Evolutionary conservation across 2,329 filamentous ascomycete species (phyloP), one percentile per base, ranked within the genome.

Genomic region (Fusarium paranaense): DNA sequence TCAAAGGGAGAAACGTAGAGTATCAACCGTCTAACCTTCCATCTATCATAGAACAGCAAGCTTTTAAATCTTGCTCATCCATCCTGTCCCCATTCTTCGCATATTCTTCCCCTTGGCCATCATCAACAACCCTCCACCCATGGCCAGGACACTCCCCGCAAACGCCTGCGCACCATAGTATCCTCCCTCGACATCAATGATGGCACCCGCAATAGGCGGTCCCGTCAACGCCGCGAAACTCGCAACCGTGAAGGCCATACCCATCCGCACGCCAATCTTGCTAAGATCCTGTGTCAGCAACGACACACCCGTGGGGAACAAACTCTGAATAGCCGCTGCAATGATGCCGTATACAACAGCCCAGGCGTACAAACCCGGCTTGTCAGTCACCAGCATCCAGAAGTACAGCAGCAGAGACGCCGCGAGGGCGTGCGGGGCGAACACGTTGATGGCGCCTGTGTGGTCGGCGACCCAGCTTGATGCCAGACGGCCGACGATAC

Each of bases 271-370:
- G 1, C 89, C 89, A 20, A 86, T 82, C 79, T 87, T 89, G 9
- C 83, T 78, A 68, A 87, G 80, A 76, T 90, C 88, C 6, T 82
- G 83, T 2, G 87, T 89, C 66, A 91, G 81, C 47, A 87, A 88
- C 59, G 86, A 88, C 47, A 93, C 76, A 0, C 87, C 76, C 0
- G 90, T 90, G 0, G 91, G 91, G 78, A 93, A 92, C 8, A 94
- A 79, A 2, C 87, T 87, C 82, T 93, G 91, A 45, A 93, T 88
- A 0, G 86, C 89, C 1, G 90, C 91, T 0, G 87, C 89, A 1
- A 86, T 85, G 37, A 93, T 82, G 3, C 93, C 93, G 78, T 92
- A 93, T 56, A 91, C 83, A 0, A 86, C 82, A 0, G 88, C 83
- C 86, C 92, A 94, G 2, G 83, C 86, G 78, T 93, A 93, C 32